Evolutionary conservation across 441 rosid genomes (phyloP), one percentile per base, ranked within the genome.

Genomic region (Mallotus japonicus): DNA sequence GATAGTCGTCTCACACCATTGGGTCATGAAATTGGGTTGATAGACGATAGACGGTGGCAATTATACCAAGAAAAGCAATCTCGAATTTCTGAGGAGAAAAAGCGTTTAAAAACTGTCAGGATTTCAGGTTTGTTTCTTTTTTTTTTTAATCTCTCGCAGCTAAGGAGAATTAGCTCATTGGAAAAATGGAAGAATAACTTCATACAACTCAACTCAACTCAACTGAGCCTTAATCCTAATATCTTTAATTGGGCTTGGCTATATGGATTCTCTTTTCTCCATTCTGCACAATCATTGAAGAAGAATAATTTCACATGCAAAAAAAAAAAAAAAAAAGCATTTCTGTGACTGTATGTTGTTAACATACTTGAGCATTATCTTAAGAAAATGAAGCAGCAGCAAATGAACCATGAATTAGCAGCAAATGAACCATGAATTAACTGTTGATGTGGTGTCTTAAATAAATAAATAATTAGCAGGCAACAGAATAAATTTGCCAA

Each of bases 1-100:
- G 99, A 95, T 83, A 91, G 97, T 77, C 92, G 99, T 75, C 98
- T 95, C 75, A 95, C 99, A 16, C 98, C 99, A 76, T 65, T 95
- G 82, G 99, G 93, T 46, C 87, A 81, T 74, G 98, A 91, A 79
- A 86, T 95, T 77, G 99, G 99, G 74, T 67, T 95, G 85, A 95
- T 95, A 83, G 91, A 91, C 77, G 92, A 91, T 81, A 89, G 95
- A 77, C 93, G 93, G 68, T 95, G 99, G 99, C 84, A 85, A 81
- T 65, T 90, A 62, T 92, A 91, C 86, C 90, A 87, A 81, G 97
- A 89, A 61, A 95, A 95, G 83, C 99, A 92, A 88, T 76, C 87
- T 77, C 88, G 83, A 76, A 88, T 95, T 66, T 73, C 84, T 64
- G 96, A 91, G 78, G 99, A 95, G 80, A 95, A 95, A 81, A 78